These are phyloP conservation scores for Saccharum officinarum DNA, from an alignment of 176 grass and related monocot species.

Conservation along the genomic window DNA sequence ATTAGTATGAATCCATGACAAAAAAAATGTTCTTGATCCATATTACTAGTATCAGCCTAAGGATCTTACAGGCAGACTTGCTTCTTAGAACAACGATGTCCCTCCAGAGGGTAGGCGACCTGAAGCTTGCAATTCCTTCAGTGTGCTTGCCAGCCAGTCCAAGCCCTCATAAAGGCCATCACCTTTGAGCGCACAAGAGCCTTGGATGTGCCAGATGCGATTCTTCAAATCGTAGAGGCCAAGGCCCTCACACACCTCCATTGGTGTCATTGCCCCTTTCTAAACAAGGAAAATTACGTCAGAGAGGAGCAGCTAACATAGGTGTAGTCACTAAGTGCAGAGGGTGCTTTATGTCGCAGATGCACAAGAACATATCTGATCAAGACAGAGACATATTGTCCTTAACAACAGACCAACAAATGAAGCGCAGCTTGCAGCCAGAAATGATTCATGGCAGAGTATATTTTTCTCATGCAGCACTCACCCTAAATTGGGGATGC, in stretches of 20 bases:
- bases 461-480: neutral
- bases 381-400: neutral
- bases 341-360: neutral
- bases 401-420: neutral
- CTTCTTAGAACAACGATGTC: slow-evolving; percentile 50
- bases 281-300: slow-evolving; percentile 25
- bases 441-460: neutral
- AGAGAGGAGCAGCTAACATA: neutral
- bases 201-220: slow-evolving; percentile 73
- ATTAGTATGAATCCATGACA: neutral
- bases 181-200: slow-evolving; percentile 68
- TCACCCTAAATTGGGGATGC: neutral
- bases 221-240: slow-evolving; percentile 77
- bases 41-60: neutral
- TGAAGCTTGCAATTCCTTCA: slow-evolving; percentile 66
- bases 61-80: slow-evolving; percentile 15
- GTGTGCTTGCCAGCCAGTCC: slow-evolving; percentile 64
- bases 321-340: neutral
- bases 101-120: slow-evolving; percentile 50
- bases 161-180: slow-evolving; percentile 78
- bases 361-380: neutral
- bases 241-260: slow-evolving; percentile 74
- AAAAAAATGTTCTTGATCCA: neutral
- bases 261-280: slow-evolving; percentile 79
- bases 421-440: neutral